A percentile compares a stretch with the other conserved stretches of the same genome.
phyloP scores from a whole-genome alignment of 305 asterid genomes.

The Plantago lanceolata region DNA sequence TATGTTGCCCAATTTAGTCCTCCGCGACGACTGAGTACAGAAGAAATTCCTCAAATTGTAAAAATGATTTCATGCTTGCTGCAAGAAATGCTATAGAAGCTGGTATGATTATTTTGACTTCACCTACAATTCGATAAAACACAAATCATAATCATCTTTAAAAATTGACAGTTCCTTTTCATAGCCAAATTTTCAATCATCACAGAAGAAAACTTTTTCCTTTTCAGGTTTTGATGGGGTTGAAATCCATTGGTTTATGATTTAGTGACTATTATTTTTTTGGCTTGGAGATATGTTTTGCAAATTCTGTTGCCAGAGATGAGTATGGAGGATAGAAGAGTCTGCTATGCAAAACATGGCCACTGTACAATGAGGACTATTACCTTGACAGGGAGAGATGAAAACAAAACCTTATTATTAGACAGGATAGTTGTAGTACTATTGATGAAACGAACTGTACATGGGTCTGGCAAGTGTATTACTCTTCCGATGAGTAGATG shows the following conservation, averaged over 20 bases:
- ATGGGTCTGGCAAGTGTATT: too few relatives aligned
- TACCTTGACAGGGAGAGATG: too few relatives aligned
- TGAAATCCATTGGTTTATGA: conserved; percentile 68
- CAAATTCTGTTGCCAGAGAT: too few relatives aligned
- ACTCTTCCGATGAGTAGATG: too few relatives aligned
- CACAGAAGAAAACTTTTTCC: background rate
- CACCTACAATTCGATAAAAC: background rate
- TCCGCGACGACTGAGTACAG: conserved; percentile 48
- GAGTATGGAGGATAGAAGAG: too few relatives aligned
- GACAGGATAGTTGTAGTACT: too few relatives aligned
- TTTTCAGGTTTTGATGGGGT: conserved; percentile 64
- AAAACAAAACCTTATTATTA: too few relatives aligned
- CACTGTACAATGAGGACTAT: too few relatives aligned
- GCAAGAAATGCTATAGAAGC: conserved; percentile 71
- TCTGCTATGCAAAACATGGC: too few relatives aligned
- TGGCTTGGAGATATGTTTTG: too few relatives aligned
- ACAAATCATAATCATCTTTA: background rate
- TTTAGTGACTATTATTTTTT: too few relatives aligned
- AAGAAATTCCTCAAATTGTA: conserved; percentile 56
- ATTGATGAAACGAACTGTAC: too few relatives aligned
- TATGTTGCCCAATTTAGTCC: conserved; percentile 40
- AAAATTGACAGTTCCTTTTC: background rate
- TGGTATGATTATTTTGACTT: conserved; percentile 30
- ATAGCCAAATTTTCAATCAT: background rate
- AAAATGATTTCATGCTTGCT: conserved; percentile 54